These are phyloP conservation scores for Amphibolis antarctica DNA, from an alignment of 106 monocot species.

Conservation along the genomic window DNA sequence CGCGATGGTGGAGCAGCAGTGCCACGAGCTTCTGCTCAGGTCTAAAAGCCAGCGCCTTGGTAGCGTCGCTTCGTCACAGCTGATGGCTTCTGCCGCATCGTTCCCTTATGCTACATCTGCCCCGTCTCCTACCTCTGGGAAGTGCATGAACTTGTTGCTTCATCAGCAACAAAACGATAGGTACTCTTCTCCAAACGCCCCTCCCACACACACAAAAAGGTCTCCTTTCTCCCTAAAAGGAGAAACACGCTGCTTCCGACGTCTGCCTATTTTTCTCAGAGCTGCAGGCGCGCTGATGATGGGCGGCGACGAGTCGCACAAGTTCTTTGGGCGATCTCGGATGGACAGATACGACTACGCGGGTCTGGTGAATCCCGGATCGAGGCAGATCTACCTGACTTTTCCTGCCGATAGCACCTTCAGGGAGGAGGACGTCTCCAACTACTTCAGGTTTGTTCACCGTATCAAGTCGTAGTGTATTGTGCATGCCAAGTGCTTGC, in stretches of 20 bases:
- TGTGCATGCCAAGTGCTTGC: no score
- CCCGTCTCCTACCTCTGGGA: constrained; percentile 25
- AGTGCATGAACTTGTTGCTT: constrained; percentile 45
- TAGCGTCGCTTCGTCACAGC: constrained; percentile 17
- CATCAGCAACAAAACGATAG: constrained; percentile 64
- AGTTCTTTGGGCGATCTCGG: constrained; percentile 51
- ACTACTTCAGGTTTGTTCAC: constrained; percentile 64
- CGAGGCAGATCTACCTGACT: constrained; percentile 87
- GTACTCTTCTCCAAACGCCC: constrained; percentile 8
- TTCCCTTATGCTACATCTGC: constrained; percentile 51
- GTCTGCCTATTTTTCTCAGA: neutral
- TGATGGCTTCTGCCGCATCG: constrained; percentile 26
- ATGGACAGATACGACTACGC: constrained; percentile 48
- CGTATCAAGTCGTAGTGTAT: no score
- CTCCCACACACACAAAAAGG: neutral
- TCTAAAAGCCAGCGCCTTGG: constrained; percentile 60
- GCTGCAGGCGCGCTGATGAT: constrained; percentile 35
- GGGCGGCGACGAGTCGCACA: constrained; percentile 41
- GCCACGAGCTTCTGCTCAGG: constrained; percentile 58
- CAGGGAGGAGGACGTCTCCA: constrained; percentile 87
- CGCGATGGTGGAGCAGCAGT: constrained; percentile 46
- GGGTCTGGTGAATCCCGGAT: constrained; percentile 54
- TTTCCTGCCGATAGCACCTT: constrained; percentile 93
- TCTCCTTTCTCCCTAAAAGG: neutral
- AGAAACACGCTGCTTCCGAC: no score